These are phyloP conservation scores for Trichoderma orchidacearum DNA, from an alignment of 495 filamentous ascomycete species.

Conservation along the genomic window DNA sequence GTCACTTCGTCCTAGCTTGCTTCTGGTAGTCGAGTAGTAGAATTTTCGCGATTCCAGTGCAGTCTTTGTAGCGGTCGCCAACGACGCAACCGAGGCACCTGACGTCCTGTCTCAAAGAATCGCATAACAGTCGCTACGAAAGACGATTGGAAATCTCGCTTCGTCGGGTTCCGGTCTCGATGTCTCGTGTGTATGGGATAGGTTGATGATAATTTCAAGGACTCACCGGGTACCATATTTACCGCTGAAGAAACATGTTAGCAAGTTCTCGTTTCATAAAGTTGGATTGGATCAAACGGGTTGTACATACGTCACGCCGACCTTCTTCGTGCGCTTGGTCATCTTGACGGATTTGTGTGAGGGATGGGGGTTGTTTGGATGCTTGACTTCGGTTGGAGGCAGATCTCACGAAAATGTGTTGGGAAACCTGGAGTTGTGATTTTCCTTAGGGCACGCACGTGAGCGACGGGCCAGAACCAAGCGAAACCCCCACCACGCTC, in stretches of 20 bases:
- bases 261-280: neutral
- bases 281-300: constrained; percentile 5
- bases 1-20: neutral
- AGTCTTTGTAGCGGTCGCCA: neutral
- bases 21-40: no score
- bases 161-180: neutral
- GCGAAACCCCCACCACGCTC: neutral
- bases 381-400: constrained; percentile 1
- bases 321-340: constrained; percentile 98
- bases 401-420: constrained; percentile 2
- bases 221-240: constrained; percentile 47
- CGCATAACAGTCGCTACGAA: neutral
- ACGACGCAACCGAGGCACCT: neutral
- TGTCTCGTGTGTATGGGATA: neutral
- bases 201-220: constrained; percentile 2
- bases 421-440: constrained; percentile 3
- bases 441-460: constrained; percentile 7
- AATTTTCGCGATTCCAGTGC: neutral
- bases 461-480: constrained; percentile 2
- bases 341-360: constrained; percentile 47
- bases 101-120: neutral
- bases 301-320: constrained; percentile 55
- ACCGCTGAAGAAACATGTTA: constrained; percentile 5
- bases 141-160: neutral
- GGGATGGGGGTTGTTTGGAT: neutral